These are phyloP conservation scores for Raffaelea albimanens DNA, from an alignment of 2,329 filamentous ascomycete species.

Conservation along the genomic window DNA sequence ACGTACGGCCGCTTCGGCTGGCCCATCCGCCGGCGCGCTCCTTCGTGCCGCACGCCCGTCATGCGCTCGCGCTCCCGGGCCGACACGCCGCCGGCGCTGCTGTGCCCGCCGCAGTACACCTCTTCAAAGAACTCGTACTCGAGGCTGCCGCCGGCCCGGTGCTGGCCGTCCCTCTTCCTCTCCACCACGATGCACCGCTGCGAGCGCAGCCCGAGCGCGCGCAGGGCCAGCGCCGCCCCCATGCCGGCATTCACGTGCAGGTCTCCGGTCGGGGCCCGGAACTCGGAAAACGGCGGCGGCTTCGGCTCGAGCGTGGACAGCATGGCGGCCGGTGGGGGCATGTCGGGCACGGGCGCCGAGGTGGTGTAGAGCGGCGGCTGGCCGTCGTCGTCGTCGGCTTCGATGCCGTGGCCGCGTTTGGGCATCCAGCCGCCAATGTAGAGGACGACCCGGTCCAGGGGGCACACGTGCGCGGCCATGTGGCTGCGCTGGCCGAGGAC, in stretches of 20 bases:
- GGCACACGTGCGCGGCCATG: neutral
- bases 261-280: neutral
- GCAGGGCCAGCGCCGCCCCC: neutral
- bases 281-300: neutral
- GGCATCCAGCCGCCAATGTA: neutral
- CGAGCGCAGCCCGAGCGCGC: neutral
- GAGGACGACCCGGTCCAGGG: neutral
- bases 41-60: neutral
- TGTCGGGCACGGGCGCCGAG: neutral
- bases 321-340: neutral
- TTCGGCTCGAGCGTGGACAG: neutral
- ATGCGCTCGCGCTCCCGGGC: neutral
- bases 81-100: neutral
- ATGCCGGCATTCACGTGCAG: neutral
- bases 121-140: neutral
- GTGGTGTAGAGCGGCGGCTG: neutral
- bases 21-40: no score
- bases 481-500: constrained; percentile 2
- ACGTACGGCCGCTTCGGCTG: neutral
- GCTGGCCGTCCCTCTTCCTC: neutral
- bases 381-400: neutral
- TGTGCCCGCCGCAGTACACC: neutral
- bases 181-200: neutral
- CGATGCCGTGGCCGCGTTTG: neutral
- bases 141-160: no score